Evolutionary conservation across 768 basidiomycete genomes (phyloP).

Genomic region (Podaxis sp.): DNA sequence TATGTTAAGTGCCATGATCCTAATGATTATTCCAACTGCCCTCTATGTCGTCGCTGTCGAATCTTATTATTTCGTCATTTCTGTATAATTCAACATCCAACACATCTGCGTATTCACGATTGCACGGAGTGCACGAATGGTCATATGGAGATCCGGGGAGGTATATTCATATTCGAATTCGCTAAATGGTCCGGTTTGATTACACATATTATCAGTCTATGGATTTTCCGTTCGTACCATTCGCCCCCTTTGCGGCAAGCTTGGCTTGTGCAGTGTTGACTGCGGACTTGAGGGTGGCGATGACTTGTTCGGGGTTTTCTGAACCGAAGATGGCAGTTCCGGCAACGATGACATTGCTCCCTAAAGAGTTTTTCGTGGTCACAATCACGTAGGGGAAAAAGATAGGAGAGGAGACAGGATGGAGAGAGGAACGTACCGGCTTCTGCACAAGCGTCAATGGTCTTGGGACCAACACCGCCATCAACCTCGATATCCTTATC

Average conservation of each 20-base stretch:
- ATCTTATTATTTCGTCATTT: not conserved
- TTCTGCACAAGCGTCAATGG: slow-evolving; percentile 80
- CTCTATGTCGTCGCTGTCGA: not conserved
- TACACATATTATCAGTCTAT: slow-evolving; percentile 2
- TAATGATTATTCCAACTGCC: slow-evolving; percentile 1
- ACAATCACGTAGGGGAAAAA: not conserved
- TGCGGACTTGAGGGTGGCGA: slow-evolving; percentile 61
- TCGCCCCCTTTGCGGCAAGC: slow-evolving; percentile 9
- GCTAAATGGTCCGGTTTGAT: slow-evolving; percentile 1
- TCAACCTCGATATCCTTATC: slow-evolving; percentile 97
- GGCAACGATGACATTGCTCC: slow-evolving; percentile 97
- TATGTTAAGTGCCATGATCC: slow-evolving; percentile 1
- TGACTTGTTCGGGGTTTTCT: slow-evolving; percentile 73
- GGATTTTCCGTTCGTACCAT: slow-evolving; percentile 7
- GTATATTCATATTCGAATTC: slow-evolving; percentile 1
- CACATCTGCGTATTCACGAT: not conserved
- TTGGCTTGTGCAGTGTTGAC: slow-evolving; percentile 66
- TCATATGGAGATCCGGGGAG: not conserved
- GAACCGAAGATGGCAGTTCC: slow-evolving; percentile 94
- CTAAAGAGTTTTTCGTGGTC: slow-evolving; percentile 31
- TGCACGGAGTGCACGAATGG: not conserved
- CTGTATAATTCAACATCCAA: not conserved
- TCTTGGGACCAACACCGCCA: slow-evolving; percentile 93
- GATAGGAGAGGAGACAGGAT: not conserved
- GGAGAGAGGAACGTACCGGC: slow-evolving; percentile 53